Evolutionary conservation across 352 stramenopile species (phyloP).

Genomic region (Globisporangium emineosum): DNA sequence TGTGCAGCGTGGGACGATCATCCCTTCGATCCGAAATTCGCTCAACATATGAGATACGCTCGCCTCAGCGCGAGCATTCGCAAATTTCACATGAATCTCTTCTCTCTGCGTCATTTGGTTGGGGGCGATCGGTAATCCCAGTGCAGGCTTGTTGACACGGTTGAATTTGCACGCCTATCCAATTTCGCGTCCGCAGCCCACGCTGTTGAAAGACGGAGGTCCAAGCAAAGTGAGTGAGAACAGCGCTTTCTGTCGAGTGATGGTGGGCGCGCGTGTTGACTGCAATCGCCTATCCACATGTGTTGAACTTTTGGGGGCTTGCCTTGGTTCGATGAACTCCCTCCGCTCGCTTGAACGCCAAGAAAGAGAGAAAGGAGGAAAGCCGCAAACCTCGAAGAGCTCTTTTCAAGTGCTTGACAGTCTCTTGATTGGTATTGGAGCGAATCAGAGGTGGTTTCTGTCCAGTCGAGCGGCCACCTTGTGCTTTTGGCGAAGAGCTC

Average conservation of each 20-base stretch:
- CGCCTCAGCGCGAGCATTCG: too few species aligned
- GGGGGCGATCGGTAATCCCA: too few species aligned
- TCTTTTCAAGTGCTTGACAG: neutral
- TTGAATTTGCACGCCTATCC: neutral
- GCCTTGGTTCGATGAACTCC: too few species aligned
- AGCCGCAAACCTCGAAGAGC: neutral
- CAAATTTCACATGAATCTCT: too few species aligned
- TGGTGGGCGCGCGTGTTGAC: neutral
- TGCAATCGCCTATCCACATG: neutral
- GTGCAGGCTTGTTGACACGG: too few species aligned
- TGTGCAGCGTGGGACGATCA: neutral
- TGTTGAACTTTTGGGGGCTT: neutral
- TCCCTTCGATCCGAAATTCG: neutral
- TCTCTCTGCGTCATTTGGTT: neutral
- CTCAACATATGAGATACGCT: neutral
- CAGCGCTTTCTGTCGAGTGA: neutral
- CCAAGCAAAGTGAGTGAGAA: neutral
- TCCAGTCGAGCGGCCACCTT: neutral
- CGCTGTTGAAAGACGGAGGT: neutral
- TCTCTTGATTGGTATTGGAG: neutral
- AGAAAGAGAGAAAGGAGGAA: too few species aligned
- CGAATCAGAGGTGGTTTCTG: neutral
- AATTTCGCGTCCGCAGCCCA: neutral
- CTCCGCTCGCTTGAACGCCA: neutral
- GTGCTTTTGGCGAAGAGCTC: slow-evolving; percentile 1